Base-by-base conservation (phyloP, 2,329 filamentous ascomycete genomes). In the Catunica adiposa region DNA sequence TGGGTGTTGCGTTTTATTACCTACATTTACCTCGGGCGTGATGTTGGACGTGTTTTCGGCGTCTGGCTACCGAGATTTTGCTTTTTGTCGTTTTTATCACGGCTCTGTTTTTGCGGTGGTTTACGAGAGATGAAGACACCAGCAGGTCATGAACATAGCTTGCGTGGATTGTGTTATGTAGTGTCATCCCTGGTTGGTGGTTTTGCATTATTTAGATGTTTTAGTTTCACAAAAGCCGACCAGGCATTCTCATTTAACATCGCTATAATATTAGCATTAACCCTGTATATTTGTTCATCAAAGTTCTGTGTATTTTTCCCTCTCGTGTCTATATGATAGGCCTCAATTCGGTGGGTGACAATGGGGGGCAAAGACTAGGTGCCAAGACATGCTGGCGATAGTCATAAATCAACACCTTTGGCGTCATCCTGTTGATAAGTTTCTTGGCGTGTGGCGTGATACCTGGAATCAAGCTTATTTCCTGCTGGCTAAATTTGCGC, bases 191-290 rank as follows among this genome's bases (percentile, higher is more conserved):
- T 25, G 17, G 8, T 48, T 29, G 44, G 44, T 26, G 20, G 44
- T 25, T 48, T 25, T 48, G 23, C 20, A 42, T 42, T 25, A 2
- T 26, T 48, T 5, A 48, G 9, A 15, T 42, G n/a, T 25, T 44
- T 40, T 56, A 42, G 17, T 44, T 56, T 52, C 40, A 50, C 25
- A 51, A 56, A 54, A 53, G 55, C 55, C 50, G 55, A 50, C 29
- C 23, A 44, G 51, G 50, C 23, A 26, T 47, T 50, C 46, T 51
- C 29, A 42, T 8, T 37, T 25, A 20, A 29, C 31, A 8, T 51
- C 26, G 23, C 46, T 29, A 29, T 42, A 53, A 40, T 23, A 38
- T 31, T 50, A 47, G 42, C 2, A 15, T 20, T 48, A 9, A 38
- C n/a, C 25, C 29, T 44, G 8, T 20, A 44, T 47, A 44, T 46